A percentile compares a stretch with the other conserved stretches of the same genome.
These are phyloP conservation scores for Vitis rotundifolia DNA, from an alignment of 164 flowering plant species.

Conservation along the genomic window DNA sequence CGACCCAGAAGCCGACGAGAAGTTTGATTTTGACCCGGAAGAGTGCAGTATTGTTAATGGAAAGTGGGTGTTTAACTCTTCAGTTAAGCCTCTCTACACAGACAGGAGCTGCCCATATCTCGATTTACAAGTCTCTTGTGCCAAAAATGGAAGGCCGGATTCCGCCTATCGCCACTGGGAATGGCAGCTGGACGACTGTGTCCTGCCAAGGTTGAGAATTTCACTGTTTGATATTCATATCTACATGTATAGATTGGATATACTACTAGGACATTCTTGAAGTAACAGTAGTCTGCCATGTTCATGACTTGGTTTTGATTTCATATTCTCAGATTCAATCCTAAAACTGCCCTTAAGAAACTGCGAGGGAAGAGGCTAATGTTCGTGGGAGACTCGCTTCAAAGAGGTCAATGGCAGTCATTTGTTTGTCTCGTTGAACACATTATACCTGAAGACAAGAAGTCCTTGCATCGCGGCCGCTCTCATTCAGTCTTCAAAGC, in stretches of 20 bases:
- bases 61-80: slow-evolving; percentile 80
- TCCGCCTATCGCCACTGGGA: slow-evolving; percentile 79
- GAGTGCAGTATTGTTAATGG: slow-evolving; percentile 65
- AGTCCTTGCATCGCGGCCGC: slow-evolving; percentile 59
- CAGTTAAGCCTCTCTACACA: slow-evolving; percentile 62
- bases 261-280: too few relatives aligned
- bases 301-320: not conserved
- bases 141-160: slow-evolving; percentile 74
- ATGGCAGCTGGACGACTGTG: slow-evolving; percentile 92
- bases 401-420: slow-evolving; percentile 88
- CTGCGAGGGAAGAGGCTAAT: slow-evolving; percentile 81
- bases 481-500: slow-evolving; percentile 64
- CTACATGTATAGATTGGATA: too few relatives aligned
- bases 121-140: slow-evolving; percentile 70
- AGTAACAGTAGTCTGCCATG: too few relatives aligned
- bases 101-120: slow-evolving; percentile 76
- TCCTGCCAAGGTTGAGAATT: slow-evolving; percentile 59
- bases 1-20: slow-evolving; percentile 43
- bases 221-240: not conserved
- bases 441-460: slow-evolving; percentile 53
- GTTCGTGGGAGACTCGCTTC: slow-evolving; percentile 92
- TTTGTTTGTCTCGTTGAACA: slow-evolving; percentile 80
- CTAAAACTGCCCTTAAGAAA: slow-evolving; percentile 51
- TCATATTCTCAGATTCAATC: slow-evolving; percentile 56
- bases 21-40: slow-evolving; percentile 65